These are phyloP conservation scores for Neurospora africana DNA, from an alignment of 495 filamentous ascomycete genomes.

Conservation along the genomic window DNA sequence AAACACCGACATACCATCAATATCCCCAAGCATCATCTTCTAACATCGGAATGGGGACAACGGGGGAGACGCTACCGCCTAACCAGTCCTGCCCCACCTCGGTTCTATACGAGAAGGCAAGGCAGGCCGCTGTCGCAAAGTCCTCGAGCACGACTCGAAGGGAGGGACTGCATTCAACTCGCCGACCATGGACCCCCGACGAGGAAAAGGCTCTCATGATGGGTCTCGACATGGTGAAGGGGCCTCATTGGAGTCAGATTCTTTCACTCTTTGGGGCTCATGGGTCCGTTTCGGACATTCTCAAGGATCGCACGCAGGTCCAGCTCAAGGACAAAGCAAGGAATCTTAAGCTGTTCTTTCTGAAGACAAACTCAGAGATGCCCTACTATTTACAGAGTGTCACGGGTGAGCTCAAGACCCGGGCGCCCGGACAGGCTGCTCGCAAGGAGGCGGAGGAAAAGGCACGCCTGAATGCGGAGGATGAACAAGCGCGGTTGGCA, in stretches of 20 bases:
- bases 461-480: conserved; percentile 52
- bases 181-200: conserved; percentile 79
- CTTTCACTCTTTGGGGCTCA: conserved; percentile 76
- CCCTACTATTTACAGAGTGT: conserved; percentile 85
- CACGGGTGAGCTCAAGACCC: conserved; percentile 86
- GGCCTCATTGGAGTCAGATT: conserved; percentile 94
- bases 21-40: conserved; percentile 10
- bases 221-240: conserved; percentile 81
- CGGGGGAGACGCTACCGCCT: conserved; percentile 36
- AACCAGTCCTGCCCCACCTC: conserved; percentile 69
- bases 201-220: conserved; percentile 91
- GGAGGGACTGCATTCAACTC: conserved; percentile 69
- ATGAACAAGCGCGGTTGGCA: conserved; percentile 62
- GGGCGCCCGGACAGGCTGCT: conserved; percentile 73
- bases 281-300: conserved; percentile 69
- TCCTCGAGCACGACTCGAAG: conserved; percentile 62
- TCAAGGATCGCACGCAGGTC: conserved; percentile 90
- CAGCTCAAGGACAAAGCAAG: conserved; percentile 93
- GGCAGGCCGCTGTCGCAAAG: conserved; percentile 72
- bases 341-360: conserved; percentile 89
- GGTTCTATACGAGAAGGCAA: conserved; percentile 70
- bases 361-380: conserved; percentile 89
- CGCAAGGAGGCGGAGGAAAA: conserved; percentile 70
- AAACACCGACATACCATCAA: conserved; percentile 10
- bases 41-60: neutral